Evolutionary conservation across 192 early-diverging fungal genomes (phyloP), one percentile per base, ranked within the genome.

Genomic region (Coemansia sp.): DNA sequence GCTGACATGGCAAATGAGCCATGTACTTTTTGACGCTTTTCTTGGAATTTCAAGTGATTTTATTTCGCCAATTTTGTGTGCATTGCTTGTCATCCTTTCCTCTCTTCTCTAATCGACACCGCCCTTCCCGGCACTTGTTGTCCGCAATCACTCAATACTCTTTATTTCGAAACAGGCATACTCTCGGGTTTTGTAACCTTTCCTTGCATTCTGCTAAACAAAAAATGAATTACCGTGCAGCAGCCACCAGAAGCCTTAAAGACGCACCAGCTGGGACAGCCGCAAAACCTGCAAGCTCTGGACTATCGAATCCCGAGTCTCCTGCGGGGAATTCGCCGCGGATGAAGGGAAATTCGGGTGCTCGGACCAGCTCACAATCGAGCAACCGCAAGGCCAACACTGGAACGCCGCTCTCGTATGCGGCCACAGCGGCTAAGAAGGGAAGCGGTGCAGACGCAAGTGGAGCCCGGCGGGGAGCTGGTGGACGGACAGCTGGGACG

Each of bases 161-260:
- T 52, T 52, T 23, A 23, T 25, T 52, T 23, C 17, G 17, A 52
- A 52, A 12, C 26, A 55, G 53, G 41, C 41, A 45, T 45, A 45
- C 41, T 4, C 11, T n/a, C 11, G 41, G 41, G 41, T 5, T 45
- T 12, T 10, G 41, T 45, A 16, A 45, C 41, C 14, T 17, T 19
- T 37, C 14, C 6, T 37, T 57, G 29, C 21, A 52, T 52, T 37
- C 26, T 57, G 29, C 21, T 16, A 55, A 19, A 16, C 29, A 55
- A 55, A 55, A 55, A 51, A 80, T 80, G 77, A 69, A 80, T 56
- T 80, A 80, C 61, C 72, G 73, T 43, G 77, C 77, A 25, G 77
- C 77, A 23, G 77, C 77, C 35, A 79, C 71, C 17, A 62, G 77
- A 39, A 67, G 62, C 53, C 64, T 73, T 50, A 79, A 79, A 21